phyloP scores from a whole-genome alignment of 441 rosid species.

The Capsella rubella region DNA sequence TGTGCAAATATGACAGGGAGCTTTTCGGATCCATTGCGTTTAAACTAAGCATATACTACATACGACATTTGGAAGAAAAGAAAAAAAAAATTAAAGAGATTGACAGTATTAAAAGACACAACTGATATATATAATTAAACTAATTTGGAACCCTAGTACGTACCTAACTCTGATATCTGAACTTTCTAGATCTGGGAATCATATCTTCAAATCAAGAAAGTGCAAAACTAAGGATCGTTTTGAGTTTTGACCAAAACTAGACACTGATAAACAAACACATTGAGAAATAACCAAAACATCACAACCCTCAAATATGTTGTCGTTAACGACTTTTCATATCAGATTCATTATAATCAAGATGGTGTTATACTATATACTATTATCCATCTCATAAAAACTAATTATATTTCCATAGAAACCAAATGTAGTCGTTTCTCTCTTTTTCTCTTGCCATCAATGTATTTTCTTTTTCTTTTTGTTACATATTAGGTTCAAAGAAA shows the following conservation, averaged over 20 bases:
- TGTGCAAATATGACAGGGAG: not conserved
- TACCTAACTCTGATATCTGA: not conserved
- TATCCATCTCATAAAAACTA: not conserved
- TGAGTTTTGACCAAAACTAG: conserved; percentile 2
- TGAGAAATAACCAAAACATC: conserved; percentile 5
- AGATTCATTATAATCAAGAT: not conserved
- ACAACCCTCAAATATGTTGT: not conserved
- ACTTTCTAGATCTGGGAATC: conserved; percentile 34
- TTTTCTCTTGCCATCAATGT: not conserved
- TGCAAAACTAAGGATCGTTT: not conserved
- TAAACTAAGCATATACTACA: not conserved
- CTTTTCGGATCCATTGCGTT: conserved; percentile 22
- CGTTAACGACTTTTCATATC: not conserved
- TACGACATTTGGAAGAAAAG: not conserved
- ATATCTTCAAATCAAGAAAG: conserved; percentile 6
- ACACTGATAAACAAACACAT: not conserved
- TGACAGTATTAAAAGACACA: not conserved
- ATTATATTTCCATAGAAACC: not conserved
- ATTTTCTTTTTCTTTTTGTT: not conserved
- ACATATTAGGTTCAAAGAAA: not conserved
- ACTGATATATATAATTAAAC: conserved; percentile 1
- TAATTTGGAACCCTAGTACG: conserved; percentile 8
- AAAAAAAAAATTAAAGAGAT: not conserved
- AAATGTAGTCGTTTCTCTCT: not conserved
- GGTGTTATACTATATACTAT: not conserved